These are phyloP conservation scores for Sanguinoderma infundibulare DNA, from an alignment of 1,284 basidiomycete genomes.

Conservation along the genomic window DNA sequence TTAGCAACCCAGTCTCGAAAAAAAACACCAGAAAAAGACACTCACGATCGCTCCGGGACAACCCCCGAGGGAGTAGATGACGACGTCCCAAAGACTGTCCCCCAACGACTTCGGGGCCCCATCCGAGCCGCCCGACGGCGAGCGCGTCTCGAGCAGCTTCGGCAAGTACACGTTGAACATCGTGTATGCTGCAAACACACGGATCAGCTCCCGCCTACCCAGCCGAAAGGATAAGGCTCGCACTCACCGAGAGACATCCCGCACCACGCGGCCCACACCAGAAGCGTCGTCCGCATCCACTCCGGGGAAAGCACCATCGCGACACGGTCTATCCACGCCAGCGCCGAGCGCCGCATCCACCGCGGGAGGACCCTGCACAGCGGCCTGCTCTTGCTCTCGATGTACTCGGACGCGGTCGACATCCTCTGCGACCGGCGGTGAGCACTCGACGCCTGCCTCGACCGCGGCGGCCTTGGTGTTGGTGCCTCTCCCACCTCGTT, in stretches of 20 bases:
- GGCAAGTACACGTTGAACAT: slow-evolving; percentile 99
- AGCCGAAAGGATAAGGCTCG: not conserved
- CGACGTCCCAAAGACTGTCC: slow-evolving; percentile 80
- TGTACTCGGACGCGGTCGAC: slow-evolving; percentile 42
- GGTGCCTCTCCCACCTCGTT: not conserved
- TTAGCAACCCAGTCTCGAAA: not conserved
- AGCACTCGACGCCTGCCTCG: slow-evolving; percentile 4
- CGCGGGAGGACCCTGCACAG: slow-evolving; percentile 46
- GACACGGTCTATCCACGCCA: slow-evolving; percentile 75
- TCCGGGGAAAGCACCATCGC: slow-evolving; percentile 79
- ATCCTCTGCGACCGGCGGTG: slow-evolving; percentile 10
- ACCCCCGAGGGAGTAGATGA: slow-evolving; percentile 83
- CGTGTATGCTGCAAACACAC: slow-evolving; percentile 70
- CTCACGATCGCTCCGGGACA: slow-evolving; percentile 86
- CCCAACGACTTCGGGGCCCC: slow-evolving; percentile 54
- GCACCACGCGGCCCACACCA: slow-evolving; percentile 88
- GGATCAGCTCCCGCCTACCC: no score
- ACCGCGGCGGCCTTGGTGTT: slow-evolving; percentile 5
- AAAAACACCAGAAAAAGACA: slow-evolving; percentile 23
- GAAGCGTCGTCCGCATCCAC: slow-evolving; percentile 82
- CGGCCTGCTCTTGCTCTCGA: slow-evolving; percentile 43
- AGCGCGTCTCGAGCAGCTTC: slow-evolving; percentile 77
- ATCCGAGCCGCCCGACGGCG: slow-evolving; percentile 34
- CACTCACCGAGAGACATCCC: slow-evolving; percentile 77
- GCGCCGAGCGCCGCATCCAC: slow-evolving; percentile 53